Conservation (phyloP, 2,329 filamentous ascomycete species). For the Sphaerulina musiva region DNA sequence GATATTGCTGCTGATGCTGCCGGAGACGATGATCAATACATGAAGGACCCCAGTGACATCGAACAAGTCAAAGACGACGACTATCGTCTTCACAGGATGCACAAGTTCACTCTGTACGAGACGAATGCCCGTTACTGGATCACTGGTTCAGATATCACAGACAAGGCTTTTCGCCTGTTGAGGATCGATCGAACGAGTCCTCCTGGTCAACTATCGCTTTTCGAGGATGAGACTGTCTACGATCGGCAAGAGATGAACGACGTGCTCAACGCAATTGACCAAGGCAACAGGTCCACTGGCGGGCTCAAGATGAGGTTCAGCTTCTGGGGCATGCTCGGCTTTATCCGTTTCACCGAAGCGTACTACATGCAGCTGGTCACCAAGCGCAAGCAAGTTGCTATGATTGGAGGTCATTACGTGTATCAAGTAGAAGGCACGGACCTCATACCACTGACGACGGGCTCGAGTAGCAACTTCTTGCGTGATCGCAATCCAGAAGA, state of each 20-base stretch:
- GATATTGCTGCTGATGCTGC: slow-evolving; percentile 23
- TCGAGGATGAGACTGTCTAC: slow-evolving; percentile 93
- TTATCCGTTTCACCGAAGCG: slow-evolving; percentile 89
- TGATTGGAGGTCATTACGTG: slow-evolving; percentile 91
- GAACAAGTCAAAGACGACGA: slow-evolving; percentile 17
- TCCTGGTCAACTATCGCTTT: slow-evolving; percentile 69
- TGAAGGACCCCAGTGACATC: slow-evolving; percentile 14
- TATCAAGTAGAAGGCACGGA: slow-evolving; percentile 95
- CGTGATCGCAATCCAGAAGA: slow-evolving; percentile 85
- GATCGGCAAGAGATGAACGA: slow-evolving; percentile 87
- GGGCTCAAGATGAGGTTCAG: slow-evolving; percentile 84
- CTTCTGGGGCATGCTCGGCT: slow-evolving; percentile 89
- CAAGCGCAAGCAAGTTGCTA: slow-evolving; percentile 90
- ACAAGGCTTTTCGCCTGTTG: slow-evolving; percentile 80
- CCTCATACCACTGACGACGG: slow-evolving; percentile 75
- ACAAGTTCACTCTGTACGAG: slow-evolving; percentile 96
- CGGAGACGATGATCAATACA: slow-evolving; percentile 22
- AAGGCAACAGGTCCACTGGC: slow-evolving; percentile 85
- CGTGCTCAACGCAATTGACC: slow-evolving; percentile 87
- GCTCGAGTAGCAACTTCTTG: slow-evolving; percentile 59
- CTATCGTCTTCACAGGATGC: slow-evolving; percentile 53
- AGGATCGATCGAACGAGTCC: slow-evolving; percentile 90
- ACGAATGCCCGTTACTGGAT: slow-evolving; percentile 90
- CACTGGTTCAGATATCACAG: slow-evolving; percentile 83
- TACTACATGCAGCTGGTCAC: slow-evolving; percentile 98